phyloP scores from a whole-genome alignment of 2,329 filamentous ascomycete species.

The Apiospora rasikravindrae region DNA sequence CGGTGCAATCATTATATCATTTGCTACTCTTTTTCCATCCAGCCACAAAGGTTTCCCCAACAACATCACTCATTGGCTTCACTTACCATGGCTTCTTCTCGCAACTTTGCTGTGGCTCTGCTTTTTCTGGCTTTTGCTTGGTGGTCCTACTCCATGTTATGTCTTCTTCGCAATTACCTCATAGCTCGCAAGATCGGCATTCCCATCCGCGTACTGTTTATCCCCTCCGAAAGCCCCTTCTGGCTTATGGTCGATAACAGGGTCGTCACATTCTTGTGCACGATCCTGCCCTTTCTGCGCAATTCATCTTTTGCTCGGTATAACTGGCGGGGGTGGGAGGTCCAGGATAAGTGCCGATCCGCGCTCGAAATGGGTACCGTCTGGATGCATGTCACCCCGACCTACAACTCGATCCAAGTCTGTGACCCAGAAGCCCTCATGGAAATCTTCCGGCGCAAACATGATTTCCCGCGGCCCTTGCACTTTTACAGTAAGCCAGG shows the following conservation, averaged over 20 bases:
- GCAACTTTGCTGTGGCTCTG: background rate
- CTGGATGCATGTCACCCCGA: slow-evolving; percentile 27
- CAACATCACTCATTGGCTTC: too few species aligned
- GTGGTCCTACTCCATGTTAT: background rate
- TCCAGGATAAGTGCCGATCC: slow-evolving; percentile 30
- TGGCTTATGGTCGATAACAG: background rate
- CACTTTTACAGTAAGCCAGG: background rate
- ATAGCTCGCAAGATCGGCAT: background rate
- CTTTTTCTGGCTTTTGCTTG: background rate
- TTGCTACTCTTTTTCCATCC: too few species aligned
- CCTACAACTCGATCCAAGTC: slow-evolving; percentile 26
- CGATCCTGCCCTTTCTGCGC: background rate
- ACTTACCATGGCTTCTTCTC: too few species aligned
- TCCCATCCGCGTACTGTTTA: background rate
- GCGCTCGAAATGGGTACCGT: slow-evolving; percentile 35
- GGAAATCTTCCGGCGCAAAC: slow-evolving; percentile 22
- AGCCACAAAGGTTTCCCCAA: too few species aligned
- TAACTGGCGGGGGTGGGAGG: slow-evolving; percentile 38
- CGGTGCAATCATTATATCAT: too few species aligned
- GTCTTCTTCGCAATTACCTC: background rate
- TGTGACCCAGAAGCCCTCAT: slow-evolving; percentile 23
- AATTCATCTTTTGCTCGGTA: slow-evolving; percentile 31
- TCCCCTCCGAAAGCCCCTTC: background rate
- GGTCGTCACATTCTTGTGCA: background rate
- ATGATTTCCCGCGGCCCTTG: slow-evolving; percentile 28